phyloP scores from a whole-genome alignment of 2,329 filamentous ascomycete species.

The Coniochaeta sp. region DNA sequence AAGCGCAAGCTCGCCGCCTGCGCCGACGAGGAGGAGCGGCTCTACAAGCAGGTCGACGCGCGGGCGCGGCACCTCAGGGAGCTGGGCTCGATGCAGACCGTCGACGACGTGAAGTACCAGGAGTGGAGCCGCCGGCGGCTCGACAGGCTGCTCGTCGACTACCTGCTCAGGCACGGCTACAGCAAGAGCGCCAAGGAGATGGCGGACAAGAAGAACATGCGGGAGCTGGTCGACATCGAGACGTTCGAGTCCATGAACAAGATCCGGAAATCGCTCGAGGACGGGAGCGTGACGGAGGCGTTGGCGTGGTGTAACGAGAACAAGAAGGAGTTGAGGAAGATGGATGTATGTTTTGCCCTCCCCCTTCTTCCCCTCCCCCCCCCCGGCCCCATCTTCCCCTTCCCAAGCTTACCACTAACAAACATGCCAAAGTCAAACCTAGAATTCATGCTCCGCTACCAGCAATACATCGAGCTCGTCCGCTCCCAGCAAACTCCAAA shows the following conservation, averaged over 20 bases:
- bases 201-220: constrained; percentile 67
- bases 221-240: constrained; percentile 78
- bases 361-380: background rate
- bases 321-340: constrained; percentile 84
- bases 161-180: constrained; percentile 80
- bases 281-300: constrained; percentile 68
- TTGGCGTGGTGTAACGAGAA: constrained; percentile 90
- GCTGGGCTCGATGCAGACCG: constrained; percentile 69
- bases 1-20: constrained; percentile 78
- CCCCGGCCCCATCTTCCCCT: background rate
- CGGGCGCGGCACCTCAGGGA: constrained; percentile 76
- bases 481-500: constrained; percentile 57
- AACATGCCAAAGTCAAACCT: constrained; percentile 57
- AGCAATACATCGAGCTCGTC: constrained; percentile 92
- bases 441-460: constrained; percentile 87
- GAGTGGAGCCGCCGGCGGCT: constrained; percentile 77
- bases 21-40: constrained; percentile 69
- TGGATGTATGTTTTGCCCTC: constrained; percentile 50
- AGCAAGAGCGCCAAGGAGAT: constrained; percentile 68
- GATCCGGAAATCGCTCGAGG: constrained; percentile 66
- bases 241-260: constrained; percentile 78
- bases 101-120: constrained; percentile 92
- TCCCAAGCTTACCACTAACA: background rate
- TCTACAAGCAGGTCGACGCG: constrained; percentile 70
- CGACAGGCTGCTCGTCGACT: constrained; percentile 84